Conservation (phyloP, 805 yeast genomes). For the Saccharomycopsis olivae region DNA sequence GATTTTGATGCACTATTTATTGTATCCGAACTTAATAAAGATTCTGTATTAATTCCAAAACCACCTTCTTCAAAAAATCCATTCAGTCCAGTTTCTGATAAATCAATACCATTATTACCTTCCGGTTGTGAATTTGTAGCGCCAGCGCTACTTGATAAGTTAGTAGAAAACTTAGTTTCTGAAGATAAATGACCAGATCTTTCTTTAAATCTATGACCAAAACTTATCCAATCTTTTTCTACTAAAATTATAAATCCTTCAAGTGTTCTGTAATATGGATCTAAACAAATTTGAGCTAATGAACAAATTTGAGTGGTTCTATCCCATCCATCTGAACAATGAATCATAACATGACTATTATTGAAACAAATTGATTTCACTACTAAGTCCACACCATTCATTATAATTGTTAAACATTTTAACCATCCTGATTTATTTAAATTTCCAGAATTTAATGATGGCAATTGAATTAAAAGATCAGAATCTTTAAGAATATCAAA, state of each 20-base stretch:
- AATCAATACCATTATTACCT: conserved; percentile 19
- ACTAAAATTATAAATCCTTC: conserved; percentile 79
- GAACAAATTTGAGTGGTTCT: conserved; percentile 86
- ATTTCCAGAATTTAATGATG: conserved; percentile 39
- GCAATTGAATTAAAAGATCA: conserved; percentile 41
- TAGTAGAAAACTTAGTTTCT: conserved; percentile 38
- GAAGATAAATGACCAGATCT: conserved; percentile 66
- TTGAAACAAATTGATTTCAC: conserved; percentile 76
- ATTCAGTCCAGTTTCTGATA: not conserved
- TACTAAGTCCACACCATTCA: conserved; percentile 68
- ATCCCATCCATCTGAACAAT: conserved; percentile 99
- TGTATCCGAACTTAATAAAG: conserved; percentile 20
- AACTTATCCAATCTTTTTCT: conserved; percentile 93
- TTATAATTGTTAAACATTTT: conserved; percentile 52
- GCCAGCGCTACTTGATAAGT: conserved; percentile 21
- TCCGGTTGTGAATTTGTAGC: conserved; percentile 22
- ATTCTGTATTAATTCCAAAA: conserved; percentile 11
- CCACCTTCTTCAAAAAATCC: conserved; percentile 9
- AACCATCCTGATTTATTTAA: conserved; percentile 72
- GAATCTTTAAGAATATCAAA: conserved; percentile 54
- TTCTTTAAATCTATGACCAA: conserved; percentile 85
- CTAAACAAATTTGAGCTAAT: conserved; percentile 74
- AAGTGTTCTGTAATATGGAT: conserved; percentile 79
- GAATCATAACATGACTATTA: conserved; percentile 73
- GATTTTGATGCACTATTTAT: conserved; percentile 33